Base-by-base conservation (phyloP, 108 stramenopile genomes). In the Hondaea fermentalgiana region DNA sequence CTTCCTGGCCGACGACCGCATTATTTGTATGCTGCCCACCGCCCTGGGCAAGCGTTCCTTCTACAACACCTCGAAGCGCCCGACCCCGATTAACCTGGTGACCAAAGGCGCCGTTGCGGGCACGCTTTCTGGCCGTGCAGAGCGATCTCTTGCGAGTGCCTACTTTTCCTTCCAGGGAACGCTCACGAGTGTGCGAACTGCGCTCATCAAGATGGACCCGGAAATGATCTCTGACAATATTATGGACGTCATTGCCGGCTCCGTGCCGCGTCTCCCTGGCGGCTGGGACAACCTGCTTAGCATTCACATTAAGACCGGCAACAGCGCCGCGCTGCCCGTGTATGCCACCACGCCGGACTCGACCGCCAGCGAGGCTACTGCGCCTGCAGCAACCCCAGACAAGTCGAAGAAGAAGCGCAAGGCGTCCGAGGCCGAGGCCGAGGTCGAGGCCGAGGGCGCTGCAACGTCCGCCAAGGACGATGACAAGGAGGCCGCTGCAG, bases 1-100 rank as follows among this genome's bases (percentile, higher is more conserved):
- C 76, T 83, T 83, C 51, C n/a, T 83, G 49, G 76, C 76, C 6
- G 76, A 83, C 51, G 76, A 83, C 14, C 76, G 76, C 76, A 83
- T 83, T 45, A 23, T 83, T 12, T n/a, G n/a, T 45, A 83, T 83
- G 76, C 51, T 83, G 10, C 76, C 76, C 45, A 83, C 44, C n/a
- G 76, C 51, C 76, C 6, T 83, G 17, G 76, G 76, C 45, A 83
- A 53, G 51, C 64, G 64, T 23, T 83, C 49, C 76, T 83, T 83
- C 51, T 83, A 83, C 51, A 53, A 47, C 76, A 83, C 76, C 51
- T 53, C 49, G 43, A 83, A 83, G 76, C 45, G 51, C 45, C 76
- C 76, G 25, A 83, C 51, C n/a, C 49, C 76, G 25, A 53, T 83
- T 28, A 47, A 23, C 28, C 12, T 83, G 2, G 76, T 28, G 19